Conservation (phyloP, 2,329 filamentous ascomycete genomes). For the Coleophoma crateriformis region DNA sequence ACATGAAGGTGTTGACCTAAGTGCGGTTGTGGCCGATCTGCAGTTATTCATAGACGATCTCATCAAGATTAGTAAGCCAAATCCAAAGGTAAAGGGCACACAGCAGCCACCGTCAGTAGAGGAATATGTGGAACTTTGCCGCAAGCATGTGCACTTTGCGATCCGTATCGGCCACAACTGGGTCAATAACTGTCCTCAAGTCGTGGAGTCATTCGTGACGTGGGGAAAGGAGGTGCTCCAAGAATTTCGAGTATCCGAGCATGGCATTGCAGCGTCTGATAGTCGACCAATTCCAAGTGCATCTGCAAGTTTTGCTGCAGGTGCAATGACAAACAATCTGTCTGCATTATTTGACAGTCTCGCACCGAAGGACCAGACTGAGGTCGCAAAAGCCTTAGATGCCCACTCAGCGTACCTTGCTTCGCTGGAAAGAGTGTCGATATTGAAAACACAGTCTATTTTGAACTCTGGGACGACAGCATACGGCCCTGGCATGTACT, state of each 20-base stretch:
- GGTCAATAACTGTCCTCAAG: constrained; percentile 55
- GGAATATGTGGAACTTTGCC: constrained; percentile 64
- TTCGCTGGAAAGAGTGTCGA: constrained; percentile 35
- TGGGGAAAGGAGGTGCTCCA: constrained; percentile 8
- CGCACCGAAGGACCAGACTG: constrained; percentile 35
- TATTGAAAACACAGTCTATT: constrained; percentile 53
- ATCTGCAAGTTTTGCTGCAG: constrained; percentile 4
- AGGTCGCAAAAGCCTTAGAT: constrained; percentile 48
- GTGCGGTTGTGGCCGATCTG: constrained; percentile 59
- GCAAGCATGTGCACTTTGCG: constrained; percentile 54
- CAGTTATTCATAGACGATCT: constrained; percentile 68
- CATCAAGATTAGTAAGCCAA: constrained; percentile 40
- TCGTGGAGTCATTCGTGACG: constrained; percentile 8
- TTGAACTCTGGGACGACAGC: constrained; percentile 31
- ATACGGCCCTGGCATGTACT: constrained; percentile 63
- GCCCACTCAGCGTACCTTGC: constrained; percentile 56
- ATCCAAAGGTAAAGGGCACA: constrained; percentile 15
- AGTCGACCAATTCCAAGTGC: not conserved
- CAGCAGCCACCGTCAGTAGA: constrained; percentile 52
- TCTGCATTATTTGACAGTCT: constrained; percentile 29
- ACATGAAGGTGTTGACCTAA: constrained; percentile 67
- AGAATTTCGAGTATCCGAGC: constrained; percentile 3
- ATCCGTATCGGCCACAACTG: constrained; percentile 70
- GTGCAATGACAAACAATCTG: constrained; percentile 6
- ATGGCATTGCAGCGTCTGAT: not conserved